Conservation (phyloP, 257 asterid genomes). For the Mitragyna speciosa region DNA sequence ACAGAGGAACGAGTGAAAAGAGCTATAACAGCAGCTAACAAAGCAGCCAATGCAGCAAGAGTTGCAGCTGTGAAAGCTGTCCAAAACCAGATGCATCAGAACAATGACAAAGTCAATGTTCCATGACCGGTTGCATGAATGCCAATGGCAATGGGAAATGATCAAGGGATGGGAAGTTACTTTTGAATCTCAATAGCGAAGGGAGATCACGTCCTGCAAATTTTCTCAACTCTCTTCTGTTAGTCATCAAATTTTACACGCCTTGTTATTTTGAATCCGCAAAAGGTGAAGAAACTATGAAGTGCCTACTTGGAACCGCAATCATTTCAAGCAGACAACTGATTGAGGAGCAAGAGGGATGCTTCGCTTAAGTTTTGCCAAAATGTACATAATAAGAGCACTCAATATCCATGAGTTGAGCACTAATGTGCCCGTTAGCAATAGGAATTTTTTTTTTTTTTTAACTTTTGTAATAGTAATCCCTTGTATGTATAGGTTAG, state of each 20-base stretch:
- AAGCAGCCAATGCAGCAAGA: slow-evolving; percentile 54
- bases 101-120: slow-evolving; percentile 6
- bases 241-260: slow-evolving; percentile 5
- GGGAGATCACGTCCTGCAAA: not conserved
- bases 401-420: slow-evolving; percentile 16
- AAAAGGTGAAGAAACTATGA: slow-evolving; percentile 14
- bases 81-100: slow-evolving; percentile 42
- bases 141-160: not conserved
- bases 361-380: slow-evolving; percentile 19
- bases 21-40: slow-evolving; percentile 45
- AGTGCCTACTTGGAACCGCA: slow-evolving; percentile 36
- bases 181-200: not conserved
- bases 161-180: not conserved
- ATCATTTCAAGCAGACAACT: slow-evolving; percentile 16
- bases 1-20: slow-evolving; percentile 44
- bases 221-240: not conserved
- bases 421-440: slow-evolving; percentile 21
- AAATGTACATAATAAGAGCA: slow-evolving; percentile 28
- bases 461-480: slow-evolving; percentile 17
- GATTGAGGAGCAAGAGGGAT: slow-evolving; percentile 33
- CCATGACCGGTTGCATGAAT: slow-evolving; percentile 20
- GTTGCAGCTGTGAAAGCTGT: slow-evolving; percentile 54
- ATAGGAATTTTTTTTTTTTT: not conserved
- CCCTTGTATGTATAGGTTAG: slow-evolving; percentile 16
- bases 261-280: not conserved